Base-by-base conservation (phyloP, 2,329 filamentous ascomycete genomes). In the Cladosporium velox region DNA sequence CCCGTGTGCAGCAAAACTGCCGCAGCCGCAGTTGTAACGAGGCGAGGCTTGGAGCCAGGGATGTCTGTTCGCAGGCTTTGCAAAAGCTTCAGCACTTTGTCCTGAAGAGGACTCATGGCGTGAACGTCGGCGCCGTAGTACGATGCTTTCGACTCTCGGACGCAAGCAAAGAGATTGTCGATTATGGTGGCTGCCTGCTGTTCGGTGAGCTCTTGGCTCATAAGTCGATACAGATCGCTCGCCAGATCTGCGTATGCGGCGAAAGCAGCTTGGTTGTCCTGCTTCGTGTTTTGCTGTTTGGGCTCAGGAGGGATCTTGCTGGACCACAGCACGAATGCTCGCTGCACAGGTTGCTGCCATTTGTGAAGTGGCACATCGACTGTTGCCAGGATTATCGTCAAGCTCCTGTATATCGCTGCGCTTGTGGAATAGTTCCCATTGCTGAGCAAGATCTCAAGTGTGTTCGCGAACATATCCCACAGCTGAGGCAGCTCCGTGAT, bases 241-340 rank as follows among this genome's bases (percentile, higher is more conserved):
- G 95, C 86, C 1, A 90, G 85, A 26, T 88, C 85, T 1, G 95
- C 86, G 79, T 97, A 97, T n/a, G 93, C 91, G 34, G 91, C 81
- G n/a, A 94, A 85, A 12, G 91, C 93, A 65, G 89, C 89, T 74
- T 97, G 92, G 70, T 95, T 96, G 18, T 66, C 64, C 26, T 69
- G 67, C 18, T 67, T 67, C 21, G 28, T 62, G 2, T 54, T 57
- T 8, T 52, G 30, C 30, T 70, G 67, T 32, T 68, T 59, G 1
- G 67, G 63, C 30, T 61, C 61, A 10, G 70, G 68, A 3, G 76
- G 76, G 5, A 73, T 66, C 7, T 71, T 44, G 24, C 73, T 75
- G 2, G 74, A 68, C 77, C 76, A 78, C 4, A 78, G 66, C 1
- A 68, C 65, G 7, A 74, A 67, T 4, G 74, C 72, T 10, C 73